Percentiles rank a stretch among this genome's conserved stretches.
Conservation (phyloP, 129 eudicot species). For the Saussurea involucrata region DNA sequence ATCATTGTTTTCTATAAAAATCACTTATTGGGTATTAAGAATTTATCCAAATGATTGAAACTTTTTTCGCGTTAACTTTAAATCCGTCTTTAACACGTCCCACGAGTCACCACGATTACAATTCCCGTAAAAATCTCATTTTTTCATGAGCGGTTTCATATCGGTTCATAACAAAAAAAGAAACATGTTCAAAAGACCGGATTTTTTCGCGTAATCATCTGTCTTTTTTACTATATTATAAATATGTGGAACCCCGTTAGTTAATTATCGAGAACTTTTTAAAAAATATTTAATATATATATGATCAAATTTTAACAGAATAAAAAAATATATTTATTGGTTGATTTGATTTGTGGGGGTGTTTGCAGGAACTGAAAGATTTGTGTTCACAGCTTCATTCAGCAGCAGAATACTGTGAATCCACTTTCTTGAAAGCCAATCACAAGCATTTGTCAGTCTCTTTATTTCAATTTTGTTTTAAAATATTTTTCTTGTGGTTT, state of each 20-base stretch:
- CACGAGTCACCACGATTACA: too few species aligned
- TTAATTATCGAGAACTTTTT: background rate
- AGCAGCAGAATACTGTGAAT: constrained; percentile 71
- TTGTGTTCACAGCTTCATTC: constrained; percentile 75
- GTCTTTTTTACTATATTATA: background rate
- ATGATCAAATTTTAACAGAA: too few species aligned
- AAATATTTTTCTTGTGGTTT: too few species aligned
- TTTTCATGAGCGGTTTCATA: background rate
- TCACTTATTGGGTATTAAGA: background rate
- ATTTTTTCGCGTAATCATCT: background rate
- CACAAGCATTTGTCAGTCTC: constrained; percentile 44
- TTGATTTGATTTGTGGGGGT: background rate
- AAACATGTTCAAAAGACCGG: background rate
- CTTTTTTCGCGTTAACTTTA: background rate
- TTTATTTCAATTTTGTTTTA: background rate
- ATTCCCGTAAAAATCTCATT: too few species aligned
- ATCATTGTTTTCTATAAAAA: background rate
- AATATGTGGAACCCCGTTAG: background rate
- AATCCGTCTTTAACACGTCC: too few species aligned
- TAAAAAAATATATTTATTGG: background rate
- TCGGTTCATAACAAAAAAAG: background rate
- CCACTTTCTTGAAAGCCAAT: constrained; percentile 39
- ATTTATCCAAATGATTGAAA: background rate
- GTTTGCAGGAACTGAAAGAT: constrained; percentile 60
- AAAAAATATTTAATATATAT: too few species aligned